Evolutionary conservation across 2,329 filamentous ascomycete genomes (phyloP).

Genomic region (Hymenoscyphus linearis): DNA sequence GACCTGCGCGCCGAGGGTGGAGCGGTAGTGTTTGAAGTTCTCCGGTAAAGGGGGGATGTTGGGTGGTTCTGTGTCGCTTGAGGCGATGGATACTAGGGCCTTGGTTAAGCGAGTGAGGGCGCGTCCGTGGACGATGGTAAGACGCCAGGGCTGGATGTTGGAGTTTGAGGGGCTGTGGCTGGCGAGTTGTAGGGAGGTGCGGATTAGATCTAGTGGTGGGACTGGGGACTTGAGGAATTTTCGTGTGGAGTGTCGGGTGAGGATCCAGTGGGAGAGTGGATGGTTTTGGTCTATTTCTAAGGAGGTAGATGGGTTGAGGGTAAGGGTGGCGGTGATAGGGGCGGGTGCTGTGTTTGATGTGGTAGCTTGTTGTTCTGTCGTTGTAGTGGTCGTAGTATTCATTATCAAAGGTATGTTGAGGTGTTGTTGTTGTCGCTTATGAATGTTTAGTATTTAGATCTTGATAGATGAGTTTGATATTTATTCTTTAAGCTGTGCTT

Average conservation of each 20-base stretch:
- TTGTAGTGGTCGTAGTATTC: background rate
- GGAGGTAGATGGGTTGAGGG: background rate
- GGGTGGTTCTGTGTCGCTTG: background rate
- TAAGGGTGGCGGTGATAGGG: background rate
- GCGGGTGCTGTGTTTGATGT: background rate
- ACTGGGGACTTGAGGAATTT: background rate
- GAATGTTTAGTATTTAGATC: background rate
- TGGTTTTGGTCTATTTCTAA: background rate
- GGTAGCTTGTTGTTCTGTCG: background rate
- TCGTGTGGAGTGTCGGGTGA: constrained; percentile 1
- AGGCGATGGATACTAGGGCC: background rate
- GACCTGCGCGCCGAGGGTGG: background rate
- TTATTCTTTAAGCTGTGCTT: background rate
- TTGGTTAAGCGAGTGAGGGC: background rate
- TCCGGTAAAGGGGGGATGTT: constrained; percentile 1
- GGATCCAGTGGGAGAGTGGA: background rate
- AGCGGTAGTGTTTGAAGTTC: constrained; percentile 2
- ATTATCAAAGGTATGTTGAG: background rate
- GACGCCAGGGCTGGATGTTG: constrained; percentile 6
- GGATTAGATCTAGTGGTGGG: background rate
- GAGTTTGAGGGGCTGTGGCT: constrained; percentile 5
- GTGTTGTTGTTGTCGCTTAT: background rate
- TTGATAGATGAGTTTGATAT: background rate
- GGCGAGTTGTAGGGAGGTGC: background rate
- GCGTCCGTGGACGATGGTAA: background rate